Base-by-base conservation (phyloP, 2,329 filamentous ascomycete species). In the Aspergillus sojae region DNA sequence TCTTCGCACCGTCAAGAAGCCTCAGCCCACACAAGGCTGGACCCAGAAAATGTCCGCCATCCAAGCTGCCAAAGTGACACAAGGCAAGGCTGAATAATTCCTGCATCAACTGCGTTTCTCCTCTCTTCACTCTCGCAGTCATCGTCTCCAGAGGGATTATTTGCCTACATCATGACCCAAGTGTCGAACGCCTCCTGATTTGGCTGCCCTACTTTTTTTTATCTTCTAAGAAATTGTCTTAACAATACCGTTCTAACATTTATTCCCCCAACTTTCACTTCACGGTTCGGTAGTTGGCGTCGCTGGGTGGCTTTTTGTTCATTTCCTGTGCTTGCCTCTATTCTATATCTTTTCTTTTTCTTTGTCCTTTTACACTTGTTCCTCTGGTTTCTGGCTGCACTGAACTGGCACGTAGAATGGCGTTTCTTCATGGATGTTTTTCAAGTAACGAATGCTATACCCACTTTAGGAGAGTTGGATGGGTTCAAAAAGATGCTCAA, bases 1-100 rank as follows among this genome's bases (percentile, higher is more conserved):
- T 80, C 87, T 97, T 64, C 89, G 95, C 62, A 97, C 93, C 0
- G 94, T 98, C 34, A 90, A 94, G 77, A 97, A 97, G 83, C 91
- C 96, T 59, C 91, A 95, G 76, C 95, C 95, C 2, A 89, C 93
- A 23, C 83, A 90, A 19, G 91, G 89, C 26, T 99, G 95, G 93
- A 94, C 95, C 66, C 90, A 91, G 69, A 99, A 99, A 84, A 96
- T 99, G 90, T 94, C 93, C 73, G 94, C 95, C 28, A 91, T 99
- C 19, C 93, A 97, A 80, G 94, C 94, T 1, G 93, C 93, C 54
- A 98, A 98, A 83, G 93, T 81, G 26, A 82, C 80, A 3, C 79
- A 81, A 64, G 80, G 80, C 3, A 79, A 78, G 58, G 68, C 74
- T 34, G 80, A 81, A 64, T 80, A 70, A 68, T 63, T 11, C 14